Evolutionary conservation across 306 rosid species (phyloP), one percentile per base, ranked within the genome.

Genomic region (Cyclanthera cordifolia): DNA sequence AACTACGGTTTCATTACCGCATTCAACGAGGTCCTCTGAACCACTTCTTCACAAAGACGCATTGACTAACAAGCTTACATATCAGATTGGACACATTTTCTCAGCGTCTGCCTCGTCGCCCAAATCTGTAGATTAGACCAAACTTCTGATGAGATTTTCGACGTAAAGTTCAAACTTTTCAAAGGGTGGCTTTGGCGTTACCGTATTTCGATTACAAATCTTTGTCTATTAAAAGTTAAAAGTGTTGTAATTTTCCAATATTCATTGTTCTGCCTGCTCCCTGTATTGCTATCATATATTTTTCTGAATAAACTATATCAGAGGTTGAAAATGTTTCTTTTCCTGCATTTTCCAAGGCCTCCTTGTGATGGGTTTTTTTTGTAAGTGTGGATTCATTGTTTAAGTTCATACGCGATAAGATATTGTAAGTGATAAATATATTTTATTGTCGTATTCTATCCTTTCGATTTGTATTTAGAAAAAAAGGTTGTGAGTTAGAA

Each of bases 71-170:
- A 79, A 77, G 77, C 60, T 71, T 59, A 68, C 67, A 64, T 83
- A 68, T 78, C 89, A 76, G 52, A 82, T 86, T 65, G 82, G 83
- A 67, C 79, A 75, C 73, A 69, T 88, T 63, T 82, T 90, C 82
- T 75, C 89, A 32, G 82, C 85, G 6, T 46, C 84, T 32, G 66
- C 56, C 50, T n/a, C 77, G 28, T 65, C 85, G 71, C 52, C 84
- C 27, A 81, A 88, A 73, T 73, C 79, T 50, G 79, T 83, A 34
- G 95, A 85, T 80, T 86, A 84, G 79, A 67, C 24, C 48, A 77
- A 72, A 65, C 56, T 45, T 37, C 57, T 41, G 73, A 56, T 39
- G 54, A 20, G 14, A 73, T 63, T 63, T 8, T 37, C 1, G 7
- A 28, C 72, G 85, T 76, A 69, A 61, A 73, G 71, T 72, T 43